phyloP scores from a whole-genome alignment of 2,329 filamentous ascomycete species.

The Cladosporium sp. region DNA sequence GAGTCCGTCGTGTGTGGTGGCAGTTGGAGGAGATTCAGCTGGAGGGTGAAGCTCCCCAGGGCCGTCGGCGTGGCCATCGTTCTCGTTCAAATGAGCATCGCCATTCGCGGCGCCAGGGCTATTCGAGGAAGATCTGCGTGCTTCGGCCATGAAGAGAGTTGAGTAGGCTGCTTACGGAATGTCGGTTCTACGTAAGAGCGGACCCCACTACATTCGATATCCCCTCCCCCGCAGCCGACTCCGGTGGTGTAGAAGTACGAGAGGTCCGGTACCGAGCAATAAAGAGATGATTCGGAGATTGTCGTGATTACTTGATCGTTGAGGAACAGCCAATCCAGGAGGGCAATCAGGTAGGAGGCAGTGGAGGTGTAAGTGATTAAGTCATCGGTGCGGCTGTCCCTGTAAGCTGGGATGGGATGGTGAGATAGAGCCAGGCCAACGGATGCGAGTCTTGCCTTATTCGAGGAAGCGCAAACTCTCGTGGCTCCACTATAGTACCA shows the following conservation, averaged over 20 bases:
- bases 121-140: conserved; percentile 8
- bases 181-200: neutral
- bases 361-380: conserved; percentile 2
- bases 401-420: conserved; percentile 3
- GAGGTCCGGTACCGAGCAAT: neutral
- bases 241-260: neutral
- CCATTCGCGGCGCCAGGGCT: neutral
- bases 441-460: neutral
- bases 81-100: neutral
- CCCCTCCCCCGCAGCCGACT: conserved; percentile 11
- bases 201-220: conserved; percentile 11
- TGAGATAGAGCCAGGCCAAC: conserved; percentile 10
- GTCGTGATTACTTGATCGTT: neutral
- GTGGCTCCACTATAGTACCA: neutral
- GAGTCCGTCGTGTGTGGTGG: conserved; percentile 2
- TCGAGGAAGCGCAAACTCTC: conserved; percentile 5
- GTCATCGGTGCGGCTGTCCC: neutral
- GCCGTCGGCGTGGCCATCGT: neutral
- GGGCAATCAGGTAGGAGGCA: neutral
- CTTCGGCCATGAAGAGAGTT: conserved; percentile 10
- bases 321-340: neutral
- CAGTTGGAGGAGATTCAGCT: neutral
- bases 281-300: neutral
- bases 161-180: neutral
- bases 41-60: neutral